Evolutionary conservation across 768 basidiomycete genomes (phyloP).

Genomic region (Boletus reticuloceps): DNA sequence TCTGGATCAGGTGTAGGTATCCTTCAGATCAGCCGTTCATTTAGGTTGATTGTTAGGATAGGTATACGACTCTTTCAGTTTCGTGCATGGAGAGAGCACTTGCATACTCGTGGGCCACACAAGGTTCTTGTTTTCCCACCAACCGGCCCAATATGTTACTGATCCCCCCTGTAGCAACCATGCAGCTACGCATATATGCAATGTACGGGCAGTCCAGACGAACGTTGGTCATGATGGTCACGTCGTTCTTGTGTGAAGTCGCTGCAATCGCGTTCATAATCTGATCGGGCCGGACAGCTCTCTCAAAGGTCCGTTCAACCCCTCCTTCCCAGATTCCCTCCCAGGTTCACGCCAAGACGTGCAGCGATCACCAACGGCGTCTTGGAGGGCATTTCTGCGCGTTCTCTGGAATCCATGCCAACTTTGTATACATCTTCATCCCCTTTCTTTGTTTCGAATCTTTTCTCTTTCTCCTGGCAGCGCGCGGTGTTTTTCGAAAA

Average conservation of each 20-base stretch:
- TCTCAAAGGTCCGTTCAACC: constrained; percentile 18
- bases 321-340: background rate
- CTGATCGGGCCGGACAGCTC: constrained; percentile 26
- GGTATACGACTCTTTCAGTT: constrained; percentile 29
- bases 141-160: background rate
- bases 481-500: constrained; percentile 14
- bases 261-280: constrained; percentile 23
- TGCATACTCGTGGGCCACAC: constrained; percentile 30
- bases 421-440: constrained; percentile 29
- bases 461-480: constrained; percentile 23
- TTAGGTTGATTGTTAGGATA: constrained; percentile 3
- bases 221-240: constrained; percentile 19
- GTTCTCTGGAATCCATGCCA: constrained; percentile 21
- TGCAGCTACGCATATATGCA: constrained; percentile 34
- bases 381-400: constrained; percentile 14
- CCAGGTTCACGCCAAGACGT: background rate
- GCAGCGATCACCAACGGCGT: constrained; percentile 7
- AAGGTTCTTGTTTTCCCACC: constrained; percentile 18
- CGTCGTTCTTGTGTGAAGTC: constrained; percentile 23
- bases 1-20: constrained; percentile 21
- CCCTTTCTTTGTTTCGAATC: constrained; percentile 31
- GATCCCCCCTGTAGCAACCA: constrained; percentile 24
- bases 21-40: background rate
- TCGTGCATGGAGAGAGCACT: constrained; percentile 34
- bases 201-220: constrained; percentile 28